Evolutionary conservation across 495 filamentous ascomycete genomes (phyloP), one percentile per base, ranked within the genome.

Genomic region (Penicillium subrubescens): DNA sequence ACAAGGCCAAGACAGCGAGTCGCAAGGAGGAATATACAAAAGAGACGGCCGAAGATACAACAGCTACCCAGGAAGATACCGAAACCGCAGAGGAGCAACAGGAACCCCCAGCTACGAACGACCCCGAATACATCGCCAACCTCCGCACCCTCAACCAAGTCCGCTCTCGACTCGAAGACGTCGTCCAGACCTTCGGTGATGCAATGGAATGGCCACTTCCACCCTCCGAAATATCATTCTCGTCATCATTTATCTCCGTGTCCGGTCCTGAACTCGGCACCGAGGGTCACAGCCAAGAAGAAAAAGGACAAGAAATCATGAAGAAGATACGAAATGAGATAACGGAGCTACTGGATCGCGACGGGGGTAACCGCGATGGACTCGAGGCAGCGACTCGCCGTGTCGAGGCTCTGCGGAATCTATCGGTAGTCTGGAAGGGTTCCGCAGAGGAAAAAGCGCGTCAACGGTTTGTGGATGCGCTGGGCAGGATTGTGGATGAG

Each of bases 181-280:
- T 97, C 8, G 91, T 97, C 52, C 88, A 90, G 73, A 89, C 88
- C 25, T 99, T 98, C 71, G 93, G 93, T 58, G 89, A 93, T 64
- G 96, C 96, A 11, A 94, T 98, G 88, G 87, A 93, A 67, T 97
- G 95, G 85, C 88, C 91, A 14, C 84, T 98, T 44, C 91, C 94
- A 1, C 94, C 92, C 1, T 92, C 90, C 1, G 88, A 91, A 63
- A 80, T 88, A 8, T 89, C 87, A 2, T 69, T 91, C 59, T 84
- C 87, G 17, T 91, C 90, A 1, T 90, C 88, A 0, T 91, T 95
- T 68, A 88, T 94, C 34, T 92, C 91, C 37, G 91, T 96, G 11
- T 92, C 91, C 4, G 87, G 89, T 0, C 89, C 92, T 1, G 89
- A 93, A 62, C 75, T 87, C 58, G 86, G 83, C 7, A 77, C 87